phyloP scores from a whole-genome alignment of 208 protist species.

The Crithidia fasciculata region DNA sequence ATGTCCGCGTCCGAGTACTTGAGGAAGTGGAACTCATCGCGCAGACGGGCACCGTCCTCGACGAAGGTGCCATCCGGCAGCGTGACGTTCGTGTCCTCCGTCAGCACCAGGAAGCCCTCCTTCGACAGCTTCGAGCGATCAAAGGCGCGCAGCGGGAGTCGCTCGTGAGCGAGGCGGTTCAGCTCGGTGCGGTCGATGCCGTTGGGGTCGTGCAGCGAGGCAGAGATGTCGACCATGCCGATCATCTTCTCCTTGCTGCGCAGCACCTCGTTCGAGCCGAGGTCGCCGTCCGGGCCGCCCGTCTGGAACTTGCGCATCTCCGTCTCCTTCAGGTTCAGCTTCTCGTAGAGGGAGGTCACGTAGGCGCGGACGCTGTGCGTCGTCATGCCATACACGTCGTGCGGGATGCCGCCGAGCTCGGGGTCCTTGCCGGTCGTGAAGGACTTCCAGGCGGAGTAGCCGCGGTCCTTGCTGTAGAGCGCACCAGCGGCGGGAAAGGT shows the following conservation, averaged over 20 bases:
- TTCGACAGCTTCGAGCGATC: constrained; percentile 81
- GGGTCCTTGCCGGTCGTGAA: constrained; percentile 97
- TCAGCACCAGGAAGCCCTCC: constrained; percentile 92
- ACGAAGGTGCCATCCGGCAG: constrained; percentile 88
- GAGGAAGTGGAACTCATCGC: constrained; percentile 95
- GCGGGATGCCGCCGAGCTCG: constrained; percentile 94
- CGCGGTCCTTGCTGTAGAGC: constrained; percentile 83
- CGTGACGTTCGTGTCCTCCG: constrained; percentile 86
- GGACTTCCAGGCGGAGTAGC: constrained; percentile 93
- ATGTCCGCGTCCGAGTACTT: constrained; percentile 88
- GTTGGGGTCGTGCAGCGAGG: constrained; percentile 94
- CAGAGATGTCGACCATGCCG: constrained; percentile 94
- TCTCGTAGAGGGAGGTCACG: constrained; percentile 88
- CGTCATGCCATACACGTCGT: constrained; percentile 96
- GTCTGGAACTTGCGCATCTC: constrained; percentile 95
- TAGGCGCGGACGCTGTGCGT: constrained; percentile 95
- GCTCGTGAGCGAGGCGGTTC: constrained; percentile 70
- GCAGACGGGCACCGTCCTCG: constrained; percentile 76
- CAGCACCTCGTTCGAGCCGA: constrained; percentile 96
- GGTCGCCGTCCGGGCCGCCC: constrained; percentile 96
- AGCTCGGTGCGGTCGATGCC: constrained; percentile 92
- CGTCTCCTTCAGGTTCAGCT: constrained; percentile 85
- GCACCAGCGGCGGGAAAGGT: constrained; percentile 75
- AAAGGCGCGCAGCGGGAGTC: constrained; percentile 90
- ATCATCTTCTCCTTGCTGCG: constrained; percentile 93